Conservation (phyloP, 805 yeast species). For the Starmera caribaea region DNA sequence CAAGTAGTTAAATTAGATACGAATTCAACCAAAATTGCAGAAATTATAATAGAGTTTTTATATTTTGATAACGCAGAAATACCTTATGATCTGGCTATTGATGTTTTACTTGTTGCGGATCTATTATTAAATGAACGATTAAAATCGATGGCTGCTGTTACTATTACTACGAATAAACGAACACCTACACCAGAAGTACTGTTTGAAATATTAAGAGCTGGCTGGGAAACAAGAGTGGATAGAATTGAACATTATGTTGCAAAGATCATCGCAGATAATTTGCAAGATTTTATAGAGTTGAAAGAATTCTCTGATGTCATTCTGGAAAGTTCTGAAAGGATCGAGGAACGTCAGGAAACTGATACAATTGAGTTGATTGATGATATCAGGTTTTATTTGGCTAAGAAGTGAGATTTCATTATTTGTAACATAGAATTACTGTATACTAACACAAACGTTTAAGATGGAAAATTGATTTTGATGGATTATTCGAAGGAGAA, state of each 20-base stretch:
- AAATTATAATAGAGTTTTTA: conserved; percentile 41
- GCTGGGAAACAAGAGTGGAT: conserved; percentile 60
- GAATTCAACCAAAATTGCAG: conserved; percentile 29
- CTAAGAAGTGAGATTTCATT: conserved; percentile 7
- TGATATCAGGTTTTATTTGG: conserved; percentile 60
- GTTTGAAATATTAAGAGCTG: conserved; percentile 49
- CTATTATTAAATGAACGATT: conserved; percentile 46
- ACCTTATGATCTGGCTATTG: conserved; percentile 41
- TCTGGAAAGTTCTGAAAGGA: conserved; percentile 44
- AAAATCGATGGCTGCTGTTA: conserved; percentile 51
- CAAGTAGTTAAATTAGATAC: conserved; percentile 25
- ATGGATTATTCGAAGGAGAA: conserved; percentile 22
- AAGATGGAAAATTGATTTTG: conserved; percentile 19
- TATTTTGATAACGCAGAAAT: conserved; percentile 53
- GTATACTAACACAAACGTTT: background rate
- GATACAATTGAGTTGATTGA: conserved; percentile 77
- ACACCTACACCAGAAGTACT: conserved; percentile 26
- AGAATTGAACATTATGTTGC: conserved; percentile 59
- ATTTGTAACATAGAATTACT: background rate
- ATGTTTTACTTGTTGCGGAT: conserved; percentile 51
- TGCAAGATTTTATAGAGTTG: conserved; percentile 27
- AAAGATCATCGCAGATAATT: conserved; percentile 40
- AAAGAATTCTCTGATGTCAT: conserved; percentile 30
- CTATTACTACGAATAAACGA: conserved; percentile 23
- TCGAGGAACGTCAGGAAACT: conserved; percentile 53